Base-by-base conservation (phyloP, 306 rosid genomes). In the Quillaja saponaria region DNA sequence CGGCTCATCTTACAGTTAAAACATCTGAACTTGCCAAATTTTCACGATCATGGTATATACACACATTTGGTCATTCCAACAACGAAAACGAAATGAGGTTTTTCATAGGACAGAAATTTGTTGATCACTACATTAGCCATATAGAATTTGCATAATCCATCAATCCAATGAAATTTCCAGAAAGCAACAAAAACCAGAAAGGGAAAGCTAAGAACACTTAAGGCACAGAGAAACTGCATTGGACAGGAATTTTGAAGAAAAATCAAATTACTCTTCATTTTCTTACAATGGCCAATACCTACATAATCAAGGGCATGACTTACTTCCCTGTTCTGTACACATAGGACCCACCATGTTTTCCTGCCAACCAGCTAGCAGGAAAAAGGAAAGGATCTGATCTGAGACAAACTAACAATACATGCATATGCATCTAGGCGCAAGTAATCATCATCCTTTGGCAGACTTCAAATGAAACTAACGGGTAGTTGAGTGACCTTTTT, bases 311-410 rank as follows among this genome's bases (percentile, higher is more conserved):
- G 47, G 35, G 34, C 21, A 50, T 49, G 75, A 72, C 63, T 68
- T 38, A 67, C 55, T 50, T 49, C 50, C 44, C 20, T 67, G 85
- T 64, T 72, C 39, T 60, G 13, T 53, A 79, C n/a, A n/a, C n/a
- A n/a, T 35, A 72, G 81, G 78, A 8, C 52, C 81, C 81, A 69
- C 87, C 85, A 69, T 46, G 76, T 72, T 76, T 62, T 66, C 70
- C 74, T 80, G 84, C 78, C 73, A 80, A 67, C 74, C 84, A 82
- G 81, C 95, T 78, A 78, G 73, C 84, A 62, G 25, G 34, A 13
- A 75, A 64, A 53, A 40, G 40, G 16, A 67, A 25, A 14, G 45
- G 62, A 33, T 77, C 31, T 72, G 28, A 20, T 59, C 53, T 15
- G 47, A 20, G 52, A 66, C 70, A 73, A 82, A 66, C 58, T 71